Conservation (phyloP, 257 asterid species). For the Petunia secreta region DNA sequence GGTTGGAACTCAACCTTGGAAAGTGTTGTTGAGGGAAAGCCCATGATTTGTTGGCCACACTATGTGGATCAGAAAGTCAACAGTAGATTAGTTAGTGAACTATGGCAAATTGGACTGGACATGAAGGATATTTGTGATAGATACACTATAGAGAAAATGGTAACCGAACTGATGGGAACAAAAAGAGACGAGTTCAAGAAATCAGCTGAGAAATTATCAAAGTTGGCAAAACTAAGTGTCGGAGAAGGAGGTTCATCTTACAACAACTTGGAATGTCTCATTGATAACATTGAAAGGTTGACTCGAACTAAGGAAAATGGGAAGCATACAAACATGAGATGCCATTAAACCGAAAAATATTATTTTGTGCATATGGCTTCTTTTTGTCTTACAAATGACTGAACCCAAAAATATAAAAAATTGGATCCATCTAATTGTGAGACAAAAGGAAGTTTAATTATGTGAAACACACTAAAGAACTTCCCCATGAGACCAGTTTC, state of each 20-base stretch:
- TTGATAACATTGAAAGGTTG: slow-evolving; percentile 17
- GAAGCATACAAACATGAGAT: not conserved
- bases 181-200: slow-evolving; percentile 45
- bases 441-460: no score
- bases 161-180: slow-evolving; percentile 47
- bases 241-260: slow-evolving; percentile 50
- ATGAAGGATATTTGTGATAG: slow-evolving; percentile 60
- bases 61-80: slow-evolving; percentile 49
- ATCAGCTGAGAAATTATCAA: slow-evolving; percentile 35
- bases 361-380: no score
- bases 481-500: no score
- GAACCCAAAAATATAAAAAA: no score
- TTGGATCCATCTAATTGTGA: no score
- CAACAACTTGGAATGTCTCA: slow-evolving; percentile 34
- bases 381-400: no score
- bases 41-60: slow-evolving; percentile 44
- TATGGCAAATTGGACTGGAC: slow-evolving; percentile 65
- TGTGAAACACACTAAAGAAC: no score
- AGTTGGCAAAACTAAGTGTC: slow-evolving; percentile 42
- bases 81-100: slow-evolving; percentile 58
- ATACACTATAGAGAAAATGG: slow-evolving; percentile 39
- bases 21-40: slow-evolving; percentile 40
- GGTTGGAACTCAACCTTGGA: slow-evolving; percentile 47
- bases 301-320: not conserved
- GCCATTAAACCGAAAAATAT: no score